Base-by-base conservation (phyloP, 331 rosid species). In the Acacia pycnantha region DNA sequence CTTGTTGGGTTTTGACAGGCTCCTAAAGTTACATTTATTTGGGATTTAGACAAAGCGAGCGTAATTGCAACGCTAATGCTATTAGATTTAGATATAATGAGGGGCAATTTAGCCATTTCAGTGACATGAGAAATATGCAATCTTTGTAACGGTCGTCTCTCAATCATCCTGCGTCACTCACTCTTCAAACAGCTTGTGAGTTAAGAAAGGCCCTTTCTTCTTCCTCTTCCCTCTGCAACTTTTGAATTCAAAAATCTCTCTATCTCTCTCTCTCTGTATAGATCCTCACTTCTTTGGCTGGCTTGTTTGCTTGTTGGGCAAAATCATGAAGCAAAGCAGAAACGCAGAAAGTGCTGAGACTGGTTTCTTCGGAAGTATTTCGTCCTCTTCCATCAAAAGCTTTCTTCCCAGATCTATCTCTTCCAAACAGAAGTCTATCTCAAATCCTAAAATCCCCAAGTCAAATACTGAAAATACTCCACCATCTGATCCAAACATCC, bases 361-460 rank as follows among this genome's bases (percentile, higher is more conserved):
- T 80, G 80, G 91, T 12, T 90, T 92, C 85, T 84, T 89, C 14
- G 89, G 94, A 29, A 73, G 61, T 80, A 78, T 90, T 6, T 88
- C 91, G 12, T 69, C 89, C 8, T 81, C 97, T 0, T 87, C 94
- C 46, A 59, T 92, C 21, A 85, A 87, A 77, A 90, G 77, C 73
- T 83, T 96, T 74, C 92, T 94, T 87, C 97, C 97, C 69, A 87
- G 88, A 86, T 92, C 95, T 58, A 69, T 91, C 44, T 89, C 97
- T 40, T 85, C 91, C 27, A 90, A 88, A 84, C 83, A 76, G 12
- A 92, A 88, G 66, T 56, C 81, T 85, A 81, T 44, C 56, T 79
- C 85, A 59, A 80, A 78, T 79, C 48, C 81, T 37, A 88, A 89
- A 73, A n/a, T 33, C 53, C 51, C 81, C 61, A 59, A 80, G 13